Conservation (phyloP, 331 rosid genomes). For the Cydonia oblonga region DNA sequence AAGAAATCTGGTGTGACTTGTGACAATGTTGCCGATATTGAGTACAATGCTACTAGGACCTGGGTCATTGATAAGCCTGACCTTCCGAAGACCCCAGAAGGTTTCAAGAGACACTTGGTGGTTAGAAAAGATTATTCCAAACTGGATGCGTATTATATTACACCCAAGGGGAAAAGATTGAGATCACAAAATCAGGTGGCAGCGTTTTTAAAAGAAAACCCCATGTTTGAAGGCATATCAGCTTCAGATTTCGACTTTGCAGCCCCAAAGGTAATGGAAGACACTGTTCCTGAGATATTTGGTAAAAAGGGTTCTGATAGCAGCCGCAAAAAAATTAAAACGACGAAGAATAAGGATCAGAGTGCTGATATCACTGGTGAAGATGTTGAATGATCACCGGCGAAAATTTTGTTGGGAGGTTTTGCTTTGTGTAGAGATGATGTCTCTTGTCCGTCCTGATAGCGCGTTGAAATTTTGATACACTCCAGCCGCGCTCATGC, state of each 20-base stretch:
- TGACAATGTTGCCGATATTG: conserved; percentile 59
- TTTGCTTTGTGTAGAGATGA: not conserved
- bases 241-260: conserved; percentile 46
- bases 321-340: not conserved
- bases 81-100: conserved; percentile 62
- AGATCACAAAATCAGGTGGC: conserved; percentile 66
- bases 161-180: conserved; percentile 56
- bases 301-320: conserved; percentile 26
- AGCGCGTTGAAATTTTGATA: too few species aligned
- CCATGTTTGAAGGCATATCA: conserved; percentile 26
- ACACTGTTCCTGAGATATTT: conserved; percentile 47
- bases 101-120: conserved; percentile 62
- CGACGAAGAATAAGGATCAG: not conserved
- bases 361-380: not conserved
- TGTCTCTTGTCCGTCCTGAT: too few species aligned
- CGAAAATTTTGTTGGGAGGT: not conserved
- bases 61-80: conserved; percentile 91
- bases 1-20: conserved; percentile 41
- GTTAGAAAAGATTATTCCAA: conserved; percentile 72
- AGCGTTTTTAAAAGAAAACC: conserved; percentile 40
- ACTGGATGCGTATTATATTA: conserved; percentile 57
- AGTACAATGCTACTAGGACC: conserved; percentile 52
- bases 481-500: not conserved
- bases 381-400: not conserved
- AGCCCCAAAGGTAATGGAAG: conserved; percentile 69